Base-by-base conservation (phyloP, 2,329 filamentous ascomycete genomes). In the Periconia macrospinosa region DNA sequence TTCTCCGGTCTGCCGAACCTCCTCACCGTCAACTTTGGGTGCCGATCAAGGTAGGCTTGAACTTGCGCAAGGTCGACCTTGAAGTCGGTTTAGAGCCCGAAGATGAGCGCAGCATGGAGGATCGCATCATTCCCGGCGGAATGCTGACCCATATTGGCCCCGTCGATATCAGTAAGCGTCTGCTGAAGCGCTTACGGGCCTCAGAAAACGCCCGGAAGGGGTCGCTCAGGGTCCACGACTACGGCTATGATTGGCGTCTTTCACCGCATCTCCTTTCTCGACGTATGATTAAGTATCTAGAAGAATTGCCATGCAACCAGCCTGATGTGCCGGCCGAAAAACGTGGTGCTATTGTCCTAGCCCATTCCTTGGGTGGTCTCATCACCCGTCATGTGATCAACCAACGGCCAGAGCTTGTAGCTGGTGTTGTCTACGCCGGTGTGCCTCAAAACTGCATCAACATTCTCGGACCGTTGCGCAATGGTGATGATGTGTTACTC, bases 81-180 rank as follows among this genome's bases (percentile, higher is more conserved):
- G 91, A 96, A 70, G 88, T 97, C 10, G 92, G 92, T 0, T 76
- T 97, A 5, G 83, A 89, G 14, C 85, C 85, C 1, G 88, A 92
- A 63, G 92, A 95, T 52, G 93, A 97, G 66, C 88, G 91, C 63
- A 82, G 78, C 6, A 94, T 94, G 86, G 86, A 89, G 59, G 83
- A 95, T 54, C 86, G 80, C n/a, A 91, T 97, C 55, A 88, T 92
- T 48, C 82, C 92, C 0, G 91, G 87, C 2, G 92, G 92, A 8
- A 95, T 96, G 85, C 80, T 97, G n/a, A 88, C 91, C 43, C 87
- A 96, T 65, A 91, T 97, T 57, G 93, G 93, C 0, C 92, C 92
- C 0, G 89, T 97, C 41, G 93, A 97, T 70, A 92, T 97, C 53
- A 91, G 90, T 5, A 87, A 86, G 53, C 85, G 91, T 40, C 78